Percentiles rank a stretch among this genome's conserved stretches.
These are phyloP conservation scores for Cordia subcordata DNA, from an alignment of 257 asterid genomes.

Conservation along the genomic window DNA sequence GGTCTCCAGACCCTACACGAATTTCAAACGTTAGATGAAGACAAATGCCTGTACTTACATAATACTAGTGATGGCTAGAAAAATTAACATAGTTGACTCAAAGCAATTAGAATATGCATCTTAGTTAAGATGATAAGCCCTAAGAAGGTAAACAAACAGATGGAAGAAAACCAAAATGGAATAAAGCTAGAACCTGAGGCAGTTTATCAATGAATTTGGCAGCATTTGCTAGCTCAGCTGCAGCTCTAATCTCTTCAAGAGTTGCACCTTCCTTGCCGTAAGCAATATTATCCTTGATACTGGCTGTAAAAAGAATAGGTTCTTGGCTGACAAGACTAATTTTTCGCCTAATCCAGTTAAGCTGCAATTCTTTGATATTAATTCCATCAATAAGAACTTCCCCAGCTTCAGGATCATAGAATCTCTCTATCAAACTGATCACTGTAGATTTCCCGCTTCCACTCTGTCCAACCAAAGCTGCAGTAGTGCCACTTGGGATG, in stretches of 20 bases:
- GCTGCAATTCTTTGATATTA: constrained; percentile 68
- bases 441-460: constrained; percentile 92
- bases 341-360: constrained; percentile 78
- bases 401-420: constrained; percentile 74
- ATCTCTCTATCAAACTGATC: constrained; percentile 67
- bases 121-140: neutral
- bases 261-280: constrained; percentile 77
- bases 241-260: constrained; percentile 53
- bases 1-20: constrained; percentile 62
- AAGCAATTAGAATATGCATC: neutral
- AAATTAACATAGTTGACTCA: too few relatives aligned
- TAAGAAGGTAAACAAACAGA: neutral
- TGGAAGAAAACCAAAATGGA: neutral
- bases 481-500: constrained; percentile 65
- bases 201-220: constrained; percentile 72
- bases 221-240: constrained; percentile 70
- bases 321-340: constrained; percentile 91
- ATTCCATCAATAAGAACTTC: constrained; percentile 67
- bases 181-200: constrained; percentile 46
- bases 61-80: too few relatives aligned
- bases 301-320: constrained; percentile 64
- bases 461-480: constrained; percentile 86
- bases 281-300: constrained; percentile 72
- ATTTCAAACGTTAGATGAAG: neutral
- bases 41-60: neutral